Evolutionary conservation across 73 alveolate genomes (phyloP), one percentile per base, ranked within the genome.

Genomic region (Tetrahymena borealis): DNA sequence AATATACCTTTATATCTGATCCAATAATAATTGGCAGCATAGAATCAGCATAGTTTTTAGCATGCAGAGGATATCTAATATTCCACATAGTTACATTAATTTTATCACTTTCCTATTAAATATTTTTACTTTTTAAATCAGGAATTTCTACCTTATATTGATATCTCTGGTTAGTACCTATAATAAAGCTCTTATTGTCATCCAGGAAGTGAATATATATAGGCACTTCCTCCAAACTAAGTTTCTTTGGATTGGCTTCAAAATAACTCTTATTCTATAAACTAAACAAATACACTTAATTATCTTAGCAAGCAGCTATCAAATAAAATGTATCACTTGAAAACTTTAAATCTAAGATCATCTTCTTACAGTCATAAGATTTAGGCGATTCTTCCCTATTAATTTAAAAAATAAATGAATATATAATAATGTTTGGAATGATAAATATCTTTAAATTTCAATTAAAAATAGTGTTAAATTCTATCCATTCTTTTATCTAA

Each of bases 361-460:
- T 40, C 35, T 93, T 91, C 40, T 93, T 93, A 15, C 93, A 93
- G 79, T 93, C 95, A 85, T 93, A 93, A 85, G 93, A 93, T 42
- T 92, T 93, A 8, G 95, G 95, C 18, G 93, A 85, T 39, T 93
- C 95, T 93, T 93, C 95, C 85, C 85, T n/a, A n/a, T 60, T 15
- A 24, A 24, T 39, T 42, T 42, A 60, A n/a, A n/a, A n/a, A n/a
- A n/a, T n/a, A n/a, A n/a, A n/a, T n/a, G n/a, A n/a, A n/a, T n/a
- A n/a, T n/a, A n/a, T n/a, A n/a, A n/a, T n/a, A n/a, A n/a, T n/a
- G n/a, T n/a, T n/a, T n/a, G n/a, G n/a, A n/a, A n/a, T n/a, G n/a
- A n/a, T n/a, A n/a, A n/a, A n/a, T n/a, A n/a, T n/a, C n/a, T n/a
- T n/a, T n/a, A n/a, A n/a, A n/a, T n/a, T n/a, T n/a, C n/a, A n/a